phyloP scores from a whole-genome alignment of 139 green algal species.

The Zygnema circumcarinatum region DNA sequence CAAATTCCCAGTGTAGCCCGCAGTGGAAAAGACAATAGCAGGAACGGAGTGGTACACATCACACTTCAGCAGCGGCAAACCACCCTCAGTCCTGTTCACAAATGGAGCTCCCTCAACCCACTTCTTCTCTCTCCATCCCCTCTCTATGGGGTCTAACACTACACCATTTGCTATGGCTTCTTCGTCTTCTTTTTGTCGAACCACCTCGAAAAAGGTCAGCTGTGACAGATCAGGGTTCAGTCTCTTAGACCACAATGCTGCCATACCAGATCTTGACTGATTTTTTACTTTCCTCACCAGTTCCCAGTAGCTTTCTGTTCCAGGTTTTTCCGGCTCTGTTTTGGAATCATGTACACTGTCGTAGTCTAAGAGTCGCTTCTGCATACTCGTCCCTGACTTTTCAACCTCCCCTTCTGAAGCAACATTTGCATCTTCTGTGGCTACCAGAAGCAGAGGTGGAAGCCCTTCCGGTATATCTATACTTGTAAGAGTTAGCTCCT shows the following conservation, averaged over 20 bases:
- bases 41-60: not conserved
- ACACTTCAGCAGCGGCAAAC: not conserved
- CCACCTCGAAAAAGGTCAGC: not conserved
- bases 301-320: not conserved
- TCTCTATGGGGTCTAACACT: not conserved
- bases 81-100: not conserved
- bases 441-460: not conserved
- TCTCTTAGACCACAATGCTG: slow-evolving; percentile 2
- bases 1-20: slow-evolving; percentile 2
- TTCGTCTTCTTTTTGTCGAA: not conserved
- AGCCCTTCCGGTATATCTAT: not conserved
- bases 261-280: not conserved
- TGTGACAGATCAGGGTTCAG: not conserved
- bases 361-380: not conserved
- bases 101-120: not conserved
- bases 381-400: not conserved
- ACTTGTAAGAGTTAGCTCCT: not conserved
- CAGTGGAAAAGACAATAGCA: not conserved
- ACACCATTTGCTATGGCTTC: not conserved
- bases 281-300: not conserved
- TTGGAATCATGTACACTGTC: not conserved
- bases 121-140: not conserved
- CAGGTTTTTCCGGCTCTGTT: not conserved
- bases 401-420: not conserved
- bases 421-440: not conserved